Conservation (phyloP, 306 rosid species). For the Quercus agrifolia region DNA sequence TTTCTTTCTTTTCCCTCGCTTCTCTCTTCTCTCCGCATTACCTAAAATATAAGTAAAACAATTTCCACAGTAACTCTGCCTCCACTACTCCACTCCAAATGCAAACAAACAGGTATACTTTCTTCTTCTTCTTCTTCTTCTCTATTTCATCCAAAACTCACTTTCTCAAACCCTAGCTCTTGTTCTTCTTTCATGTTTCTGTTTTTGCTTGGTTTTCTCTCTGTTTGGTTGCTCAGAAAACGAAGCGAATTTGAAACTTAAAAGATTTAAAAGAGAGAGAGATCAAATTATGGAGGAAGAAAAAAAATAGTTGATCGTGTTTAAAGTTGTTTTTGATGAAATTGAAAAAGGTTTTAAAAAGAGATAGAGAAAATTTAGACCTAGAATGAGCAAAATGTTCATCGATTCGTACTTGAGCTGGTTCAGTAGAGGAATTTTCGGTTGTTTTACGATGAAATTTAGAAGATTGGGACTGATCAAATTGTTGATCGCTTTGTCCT, state of each 20-base stretch:
- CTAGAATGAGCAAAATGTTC: no score
- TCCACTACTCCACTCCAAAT: neutral
- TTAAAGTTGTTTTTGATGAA: neutral
- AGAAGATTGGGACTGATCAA: no score
- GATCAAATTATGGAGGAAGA: neutral
- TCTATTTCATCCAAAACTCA: neutral
- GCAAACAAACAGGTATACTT: neutral
- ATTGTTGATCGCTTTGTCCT: no score
- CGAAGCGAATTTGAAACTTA: neutral
- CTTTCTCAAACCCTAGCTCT: neutral
- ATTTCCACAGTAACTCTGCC: neutral
- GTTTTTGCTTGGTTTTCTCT: neutral
- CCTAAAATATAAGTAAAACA: no score
- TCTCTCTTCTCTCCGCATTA: no score
- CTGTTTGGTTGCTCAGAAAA: conserved; percentile 4
- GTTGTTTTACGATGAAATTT: no score
- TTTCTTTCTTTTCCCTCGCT: no score
- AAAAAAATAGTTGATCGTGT: neutral
- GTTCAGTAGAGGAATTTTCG: no score
- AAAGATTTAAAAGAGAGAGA: neutral
- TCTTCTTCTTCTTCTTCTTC: neutral
- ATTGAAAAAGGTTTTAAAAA: no score
- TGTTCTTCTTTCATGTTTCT: neutral
- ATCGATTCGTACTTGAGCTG: no score
- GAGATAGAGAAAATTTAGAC: no score